These are phyloP conservation scores for Rhizopogon vesiculosus DNA, from an alignment of 768 basidiomycete genomes.

Conservation along the genomic window DNA sequence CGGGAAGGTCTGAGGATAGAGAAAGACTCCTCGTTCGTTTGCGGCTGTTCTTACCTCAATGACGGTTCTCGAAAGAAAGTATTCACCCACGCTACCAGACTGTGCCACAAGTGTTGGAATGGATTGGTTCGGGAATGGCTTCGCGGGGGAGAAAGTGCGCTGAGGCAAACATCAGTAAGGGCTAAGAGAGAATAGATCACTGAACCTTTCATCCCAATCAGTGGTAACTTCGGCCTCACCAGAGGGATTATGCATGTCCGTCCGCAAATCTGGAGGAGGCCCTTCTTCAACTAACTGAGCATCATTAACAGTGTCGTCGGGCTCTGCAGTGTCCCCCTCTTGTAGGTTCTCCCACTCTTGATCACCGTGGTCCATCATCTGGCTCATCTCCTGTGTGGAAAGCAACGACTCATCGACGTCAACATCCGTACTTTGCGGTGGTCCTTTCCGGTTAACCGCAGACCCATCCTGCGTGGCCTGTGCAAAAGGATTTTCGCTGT, in stretches of 20 bases:
- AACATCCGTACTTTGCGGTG: slow-evolving; percentile 13
- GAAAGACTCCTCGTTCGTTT: slow-evolving; percentile 23
- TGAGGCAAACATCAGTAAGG: not conserved
- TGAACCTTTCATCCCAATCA: not conserved
- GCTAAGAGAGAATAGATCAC: not conserved
- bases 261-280: not conserved
- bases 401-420: slow-evolving; percentile 27
- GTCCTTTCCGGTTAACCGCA: slow-evolving; percentile 3
- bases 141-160: not conserved
- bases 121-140: not conserved
- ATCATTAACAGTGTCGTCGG: slow-evolving; percentile 6
- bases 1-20: slow-evolving; percentile 3
- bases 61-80: not conserved
- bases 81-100: not conserved
- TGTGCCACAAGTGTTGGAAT: not conserved
- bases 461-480: slow-evolving; percentile 12
- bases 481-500: slow-evolving; percentile 20
- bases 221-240: not conserved
- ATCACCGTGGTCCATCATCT: slow-evolving; percentile 15
- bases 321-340: slow-evolving; percentile 12
- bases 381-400: slow-evolving; percentile 30
- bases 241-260: not conserved
- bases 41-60: slow-evolving; percentile 8
- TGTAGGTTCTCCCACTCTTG: slow-evolving; percentile 15
- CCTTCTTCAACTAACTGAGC: slow-evolving; percentile 5